Base-by-base conservation (phyloP, 2,329 filamentous ascomycete species). In the Delphinella strobiligena region DNA sequence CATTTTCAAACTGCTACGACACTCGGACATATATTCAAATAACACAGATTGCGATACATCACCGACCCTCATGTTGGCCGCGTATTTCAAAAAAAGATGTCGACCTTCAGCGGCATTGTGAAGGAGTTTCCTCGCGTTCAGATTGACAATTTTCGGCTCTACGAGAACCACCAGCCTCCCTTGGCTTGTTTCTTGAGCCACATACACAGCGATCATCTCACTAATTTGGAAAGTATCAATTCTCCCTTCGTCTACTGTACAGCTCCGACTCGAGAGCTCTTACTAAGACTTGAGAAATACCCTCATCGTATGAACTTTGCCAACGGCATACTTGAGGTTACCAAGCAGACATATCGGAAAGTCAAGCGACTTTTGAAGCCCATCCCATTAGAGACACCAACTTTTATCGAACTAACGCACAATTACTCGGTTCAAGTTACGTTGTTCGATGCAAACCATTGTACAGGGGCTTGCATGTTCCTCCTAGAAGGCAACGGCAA, bases 171-270 rank as follows among this genome's bases (percentile, higher is more conserved):
- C 12, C 69, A 61, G 12, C 71, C 81, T 3, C 82, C 86, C 0
- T 61, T 91, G 40, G 87, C 83, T 12, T 91, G 82, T 57, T 94
- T 96, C 54, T 68, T 96, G 18, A 93, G 83, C 59, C 89, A 96
- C 71, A 78, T 93, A 2, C 89, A 95, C 55, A 93, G 82, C 47
- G 88, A 95, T 51, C 89, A 95, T 60, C 71, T 95, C 1, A 71
- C 72, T 27, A 88, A 89, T 0, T 69, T 95, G 1, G 86, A 93
- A 50, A 74, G 70, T 10, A 69, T 88, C 39, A 74, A 77, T 34
- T 76, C 82, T 19, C 82, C 85, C 0, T 94, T 94, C 52, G 75
- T 96, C 15, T 95, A 94, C 60, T 95, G 87, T 62, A 94, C 88
- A 1, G 71, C 81, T 0, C 82, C 84, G 0, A 95, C 88, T 0